Evolutionary conservation across 345 rosid genomes (phyloP).

Genomic region (Nasturtium officinale): DNA sequence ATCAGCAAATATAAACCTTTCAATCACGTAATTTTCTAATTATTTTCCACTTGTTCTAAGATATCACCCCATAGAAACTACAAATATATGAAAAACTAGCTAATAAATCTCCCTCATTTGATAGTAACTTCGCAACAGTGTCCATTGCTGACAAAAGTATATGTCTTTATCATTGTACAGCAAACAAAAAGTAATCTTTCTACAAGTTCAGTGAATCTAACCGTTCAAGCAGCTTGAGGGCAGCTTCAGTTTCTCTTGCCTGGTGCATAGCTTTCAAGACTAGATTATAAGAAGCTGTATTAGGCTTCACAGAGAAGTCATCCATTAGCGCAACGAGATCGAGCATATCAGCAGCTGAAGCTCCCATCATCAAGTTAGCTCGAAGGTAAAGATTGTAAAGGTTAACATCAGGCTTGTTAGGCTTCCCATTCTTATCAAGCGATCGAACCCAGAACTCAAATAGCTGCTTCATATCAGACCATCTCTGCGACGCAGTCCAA

Average conservation of each 20-base stretch:
- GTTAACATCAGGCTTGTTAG: constrained; percentile 75
- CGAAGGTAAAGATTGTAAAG: constrained; percentile 79
- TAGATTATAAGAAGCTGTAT: constrained; percentile 76
- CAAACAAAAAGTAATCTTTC: constrained; percentile 6
- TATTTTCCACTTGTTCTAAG: constrained; percentile 20
- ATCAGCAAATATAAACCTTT: not conserved
- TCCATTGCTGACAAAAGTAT: not conserved
- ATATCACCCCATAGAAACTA: not conserved
- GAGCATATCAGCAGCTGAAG: constrained; percentile 59
- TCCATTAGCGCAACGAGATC: constrained; percentile 73
- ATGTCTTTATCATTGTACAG: not conserved
- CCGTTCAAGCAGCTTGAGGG: constrained; percentile 79
- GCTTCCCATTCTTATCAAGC: constrained; percentile 75
- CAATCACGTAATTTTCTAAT: constrained; percentile 12
- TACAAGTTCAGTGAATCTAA: constrained; percentile 38
- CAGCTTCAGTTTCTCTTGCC: constrained; percentile 64
- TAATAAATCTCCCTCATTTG: not conserved
- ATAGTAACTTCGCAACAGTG: not conserved
- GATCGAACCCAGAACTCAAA: constrained; percentile 86
- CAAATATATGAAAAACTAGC: not conserved
- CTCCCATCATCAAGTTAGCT: constrained; percentile 78
- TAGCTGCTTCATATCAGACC: constrained; percentile 76
- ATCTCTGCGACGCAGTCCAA: constrained; percentile 75
- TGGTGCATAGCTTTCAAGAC: constrained; percentile 80
- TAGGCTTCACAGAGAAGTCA: constrained; percentile 63